phyloP scores from a whole-genome alignment of 345 rosid genomes.

The Salix brachista region DNA sequence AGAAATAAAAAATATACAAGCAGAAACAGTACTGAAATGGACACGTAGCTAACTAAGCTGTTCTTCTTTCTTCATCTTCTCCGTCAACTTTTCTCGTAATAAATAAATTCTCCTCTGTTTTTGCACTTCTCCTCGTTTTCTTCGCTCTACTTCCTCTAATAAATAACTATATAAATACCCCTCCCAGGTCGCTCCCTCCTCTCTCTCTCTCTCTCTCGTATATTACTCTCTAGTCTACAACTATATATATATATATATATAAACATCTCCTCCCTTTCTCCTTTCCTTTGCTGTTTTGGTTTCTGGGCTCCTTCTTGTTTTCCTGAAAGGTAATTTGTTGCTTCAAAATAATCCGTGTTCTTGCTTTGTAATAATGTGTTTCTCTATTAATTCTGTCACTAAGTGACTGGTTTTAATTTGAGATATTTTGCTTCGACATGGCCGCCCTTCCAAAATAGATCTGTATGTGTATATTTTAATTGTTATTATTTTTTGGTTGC shows the following conservation, averaged over 20 bases:
- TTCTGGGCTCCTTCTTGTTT: constrained; percentile 23
- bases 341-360: background rate
- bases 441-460: background rate
- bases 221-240: background rate
- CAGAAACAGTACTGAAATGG: background rate
- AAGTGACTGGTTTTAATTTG: background rate
- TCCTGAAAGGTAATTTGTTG: constrained; percentile 2
- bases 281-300: constrained; percentile 3
- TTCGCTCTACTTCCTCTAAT: constrained; percentile 1
- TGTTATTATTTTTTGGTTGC: background rate
- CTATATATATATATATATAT: no score
- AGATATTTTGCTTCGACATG: background rate
- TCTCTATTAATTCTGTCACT: background rate
- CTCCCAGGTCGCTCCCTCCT: background rate
- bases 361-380: background rate
- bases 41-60: background rate
- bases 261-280: background rate
- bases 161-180: background rate
- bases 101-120: constrained; percentile 12
- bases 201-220: background rate
- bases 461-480: background rate
- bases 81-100: constrained; percentile 34
- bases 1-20: background rate
- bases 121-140: constrained; percentile 23
- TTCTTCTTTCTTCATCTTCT: constrained; percentile 25